phyloP scores from a whole-genome alignment of 2,329 filamentous ascomycete genomes.

The Penicillium polonicum region DNA sequence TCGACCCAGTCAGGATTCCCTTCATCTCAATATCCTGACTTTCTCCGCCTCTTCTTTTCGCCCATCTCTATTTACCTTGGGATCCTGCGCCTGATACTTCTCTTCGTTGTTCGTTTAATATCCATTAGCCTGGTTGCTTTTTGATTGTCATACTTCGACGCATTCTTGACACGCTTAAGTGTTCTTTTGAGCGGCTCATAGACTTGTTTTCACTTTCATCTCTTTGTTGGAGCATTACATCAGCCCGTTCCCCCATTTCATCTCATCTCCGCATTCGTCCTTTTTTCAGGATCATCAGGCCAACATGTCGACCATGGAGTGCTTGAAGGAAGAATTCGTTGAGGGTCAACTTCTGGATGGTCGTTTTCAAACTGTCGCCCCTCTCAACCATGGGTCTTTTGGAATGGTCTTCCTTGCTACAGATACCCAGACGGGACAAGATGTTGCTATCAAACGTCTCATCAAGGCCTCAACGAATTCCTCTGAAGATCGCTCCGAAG shows the following conservation, averaged over 20 bases:
- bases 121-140: conserved; percentile 34
- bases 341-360: conserved; percentile 51
- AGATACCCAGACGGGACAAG: conserved; percentile 71
- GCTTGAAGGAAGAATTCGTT: conserved; percentile 38
- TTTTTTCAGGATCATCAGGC: conserved; percentile 19
- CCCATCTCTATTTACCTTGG: conserved; percentile 23
- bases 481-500: conserved; percentile 67
- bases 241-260: conserved; percentile 5
- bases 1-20: conserved; percentile 5
- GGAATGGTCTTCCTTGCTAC: conserved; percentile 96
- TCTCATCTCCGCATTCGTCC: conserved; percentile 10
- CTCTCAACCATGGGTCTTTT: conserved; percentile 97
- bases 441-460: conserved; percentile 94
- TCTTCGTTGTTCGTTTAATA: conserved; percentile 28
- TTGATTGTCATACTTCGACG: conserved; percentile 14
- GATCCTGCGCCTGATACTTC: conserved; percentile 25
- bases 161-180: conserved; percentile 15
- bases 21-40: conserved; percentile 6
- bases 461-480: conserved; percentile 72
- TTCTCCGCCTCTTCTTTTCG: conserved; percentile 16
- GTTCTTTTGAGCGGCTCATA: conserved; percentile 28
- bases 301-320: conserved; percentile 33
- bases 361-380: conserved; percentile 86
- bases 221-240: conserved; percentile 18
- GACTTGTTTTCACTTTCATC: conserved; percentile 19